Evolutionary conservation across 2,329 filamentous ascomycete genomes (phyloP), one percentile per base, ranked within the genome.

Genomic region (Diatrype stigma): DNA sequence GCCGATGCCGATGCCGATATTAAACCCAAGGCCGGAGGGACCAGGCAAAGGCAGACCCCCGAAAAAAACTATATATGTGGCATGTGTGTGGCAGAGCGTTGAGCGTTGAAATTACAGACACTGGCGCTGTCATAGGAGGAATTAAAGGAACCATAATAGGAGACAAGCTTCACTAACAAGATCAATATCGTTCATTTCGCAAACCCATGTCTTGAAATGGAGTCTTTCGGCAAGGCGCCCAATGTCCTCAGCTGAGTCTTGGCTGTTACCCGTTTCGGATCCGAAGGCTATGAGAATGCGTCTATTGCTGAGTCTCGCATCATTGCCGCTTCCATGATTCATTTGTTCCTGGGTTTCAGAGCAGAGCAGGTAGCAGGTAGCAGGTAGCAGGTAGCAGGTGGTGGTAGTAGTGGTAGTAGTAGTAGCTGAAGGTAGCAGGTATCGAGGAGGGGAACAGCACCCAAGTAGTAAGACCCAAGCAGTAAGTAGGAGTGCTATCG

Each of bases 221-320:
- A 96, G 73, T 30, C 93, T 81, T 70, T 93, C 85, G 34, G 84
- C 80, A 57, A 89, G 70, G 38, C 85, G 78, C 37, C 86, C 89
- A 55, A 97, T 74, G 67, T 96, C 90, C 63, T 90, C 85, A 19
- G 94, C 93, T 56, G 93, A 82, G 70, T 97, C 93, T 70, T 96
- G 89, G 49, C 90, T 87, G 65, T 94, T 96, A 51, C 94, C 94
- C 21, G 92, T 97, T 74, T 99, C 94, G 37, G 93, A 95, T 50
- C 90, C 94, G 71, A 96, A 99, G 32, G 96, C 79, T 51, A 99
- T 78, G 58, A 96, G 80, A 46, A 80, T 69, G 52, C 71, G 73
- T 58, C 79, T 68, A 57, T 56, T 52, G 14, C 59, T 55, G 6
- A 69, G 46, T 32, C 62, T 58, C 14, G 59, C 47, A 47, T 58